Percentiles rank a stretch among this genome's conserved stretches.
These are phyloP conservation scores for Syzygium malaccense DNA, from an alignment of 441 rosid species.

Conservation along the genomic window DNA sequence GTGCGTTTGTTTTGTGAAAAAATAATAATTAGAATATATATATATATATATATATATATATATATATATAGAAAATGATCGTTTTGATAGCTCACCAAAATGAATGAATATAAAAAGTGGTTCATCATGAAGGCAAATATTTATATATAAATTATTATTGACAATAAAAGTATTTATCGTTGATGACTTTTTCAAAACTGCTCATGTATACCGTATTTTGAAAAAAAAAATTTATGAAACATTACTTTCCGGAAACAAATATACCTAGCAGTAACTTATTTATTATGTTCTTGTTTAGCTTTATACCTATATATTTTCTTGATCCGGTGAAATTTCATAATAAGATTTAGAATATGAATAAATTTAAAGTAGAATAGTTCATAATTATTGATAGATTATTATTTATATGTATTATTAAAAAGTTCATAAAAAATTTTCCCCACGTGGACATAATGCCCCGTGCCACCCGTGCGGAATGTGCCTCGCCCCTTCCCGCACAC, in stretches of 20 bases:
- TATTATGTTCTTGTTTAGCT: not conserved
- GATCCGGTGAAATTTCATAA: not conserved
- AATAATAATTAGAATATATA: not conserved
- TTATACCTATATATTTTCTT: not conserved
- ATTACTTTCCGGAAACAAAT: not conserved
- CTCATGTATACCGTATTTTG: not conserved
- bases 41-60: not conserved
- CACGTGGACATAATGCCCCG: too few relatives aligned
- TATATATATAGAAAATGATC: not conserved
- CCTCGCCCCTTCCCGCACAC: too few relatives aligned
- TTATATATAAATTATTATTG: not conserved
- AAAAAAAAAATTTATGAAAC: not conserved
- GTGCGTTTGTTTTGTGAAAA: not conserved
- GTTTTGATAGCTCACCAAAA: not conserved
- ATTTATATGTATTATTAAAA: not conserved
- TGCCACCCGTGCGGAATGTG: too few relatives aligned
- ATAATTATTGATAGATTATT: not conserved
- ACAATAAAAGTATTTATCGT: fast-evolving
- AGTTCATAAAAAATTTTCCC: too few relatives aligned
- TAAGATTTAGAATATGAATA: not conserved
- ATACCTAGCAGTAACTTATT: not conserved
- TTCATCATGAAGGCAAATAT: not conserved
- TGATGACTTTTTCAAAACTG: not conserved
- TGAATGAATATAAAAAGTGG: not conserved
- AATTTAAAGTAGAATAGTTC: not conserved